A percentile compares a stretch with the other conserved stretches of the same genome.
Evolutionary conservation across 192 early-diverging fungal species (phyloP).

Genomic region (Mycoemilia scoparia): DNA sequence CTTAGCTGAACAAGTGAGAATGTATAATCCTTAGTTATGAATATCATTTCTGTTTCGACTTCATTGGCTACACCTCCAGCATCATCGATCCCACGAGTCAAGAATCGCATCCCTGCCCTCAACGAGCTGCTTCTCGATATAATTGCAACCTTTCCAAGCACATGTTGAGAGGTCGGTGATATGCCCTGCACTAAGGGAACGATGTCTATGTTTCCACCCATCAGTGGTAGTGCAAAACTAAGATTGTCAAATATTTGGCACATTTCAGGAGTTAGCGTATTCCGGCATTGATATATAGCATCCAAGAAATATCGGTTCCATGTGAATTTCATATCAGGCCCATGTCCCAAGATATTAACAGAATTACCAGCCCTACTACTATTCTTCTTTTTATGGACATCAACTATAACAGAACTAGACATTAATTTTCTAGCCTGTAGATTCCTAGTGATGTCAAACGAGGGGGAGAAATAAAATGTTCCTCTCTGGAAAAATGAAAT

Average conservation of each 20-base stretch:
- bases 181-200: slow-evolving; percentile 1
- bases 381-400: background rate
- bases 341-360: slow-evolving; percentile 19
- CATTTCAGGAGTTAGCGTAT: slow-evolving; percentile 41
- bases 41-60: slow-evolving; percentile 86
- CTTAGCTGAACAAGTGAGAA: slow-evolving; percentile 72
- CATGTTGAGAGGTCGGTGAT: background rate
- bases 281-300: slow-evolving; percentile 55
- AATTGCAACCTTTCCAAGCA: slow-evolving; percentile 3
- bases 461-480: slow-evolving; percentile 82
- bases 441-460: slow-evolving; percentile 73
- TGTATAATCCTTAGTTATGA: slow-evolving; percentile 32
- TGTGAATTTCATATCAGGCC: slow-evolving; percentile 54
- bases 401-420: slow-evolving; percentile 1
- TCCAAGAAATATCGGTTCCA: slow-evolving; percentile 84
- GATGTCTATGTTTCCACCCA: slow-evolving; percentile 20
- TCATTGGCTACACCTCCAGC: slow-evolving; percentile 96
- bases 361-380: too few species aligned
- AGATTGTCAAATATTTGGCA: slow-evolving; percentile 49
- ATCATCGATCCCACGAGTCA: slow-evolving; percentile 91
- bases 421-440: slow-evolving; percentile 44
- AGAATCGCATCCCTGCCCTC: slow-evolving; percentile 74
- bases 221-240: slow-evolving; percentile 48
- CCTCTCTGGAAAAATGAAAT: slow-evolving; percentile 66
- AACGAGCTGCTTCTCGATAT: slow-evolving; percentile 27